These are phyloP conservation scores for Coniochaeta sp. DNA, from an alignment of 2,329 filamentous ascomycete species.

Conservation along the genomic window DNA sequence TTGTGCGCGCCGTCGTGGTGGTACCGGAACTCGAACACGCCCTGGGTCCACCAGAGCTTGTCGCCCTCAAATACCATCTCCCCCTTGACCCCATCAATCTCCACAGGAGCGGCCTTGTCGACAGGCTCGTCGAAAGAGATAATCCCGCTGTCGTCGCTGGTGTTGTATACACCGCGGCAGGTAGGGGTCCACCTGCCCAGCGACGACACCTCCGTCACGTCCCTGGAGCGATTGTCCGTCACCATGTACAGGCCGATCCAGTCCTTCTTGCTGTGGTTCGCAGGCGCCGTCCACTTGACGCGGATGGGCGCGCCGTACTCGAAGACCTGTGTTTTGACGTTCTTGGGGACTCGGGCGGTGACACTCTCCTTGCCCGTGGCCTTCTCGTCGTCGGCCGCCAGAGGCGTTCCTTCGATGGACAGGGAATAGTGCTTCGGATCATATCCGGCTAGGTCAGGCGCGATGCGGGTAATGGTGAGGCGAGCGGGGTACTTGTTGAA, in stretches of 20 bases:
- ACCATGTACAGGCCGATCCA: constrained; percentile 98
- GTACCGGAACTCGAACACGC: constrained; percentile 94
- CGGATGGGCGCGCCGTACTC: constrained; percentile 87
- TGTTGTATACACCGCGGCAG: constrained; percentile 69
- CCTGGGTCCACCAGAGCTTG: constrained; percentile 95
- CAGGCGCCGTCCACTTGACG: constrained; percentile 84
- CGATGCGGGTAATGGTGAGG: constrained; percentile 72
- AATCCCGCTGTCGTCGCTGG: constrained; percentile 68
- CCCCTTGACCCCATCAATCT: constrained; percentile 59
- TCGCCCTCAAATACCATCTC: constrained; percentile 86
- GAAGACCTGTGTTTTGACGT: constrained; percentile 69
- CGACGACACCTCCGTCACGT: constrained; percentile 75
- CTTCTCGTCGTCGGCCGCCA: constrained; percentile 45
- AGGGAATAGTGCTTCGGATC: constrained; percentile 77
- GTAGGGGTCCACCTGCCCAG: constrained; percentile 86
- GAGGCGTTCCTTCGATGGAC: constrained; percentile 59
- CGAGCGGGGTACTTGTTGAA: constrained; percentile 87
- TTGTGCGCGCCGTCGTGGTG: constrained; percentile 90
- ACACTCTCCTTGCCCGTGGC: constrained; percentile 68
- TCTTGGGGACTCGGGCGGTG: constrained; percentile 58
- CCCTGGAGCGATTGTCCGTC: constrained; percentile 82
- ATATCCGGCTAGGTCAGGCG: constrained; percentile 72
- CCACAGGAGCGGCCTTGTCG: constrained; percentile 38
- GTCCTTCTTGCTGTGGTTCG: constrained; percentile 81
- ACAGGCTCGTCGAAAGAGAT: constrained; percentile 59